Conservation (phyloP, 257 asterid species). For the Nicotiana undulata region DNA sequence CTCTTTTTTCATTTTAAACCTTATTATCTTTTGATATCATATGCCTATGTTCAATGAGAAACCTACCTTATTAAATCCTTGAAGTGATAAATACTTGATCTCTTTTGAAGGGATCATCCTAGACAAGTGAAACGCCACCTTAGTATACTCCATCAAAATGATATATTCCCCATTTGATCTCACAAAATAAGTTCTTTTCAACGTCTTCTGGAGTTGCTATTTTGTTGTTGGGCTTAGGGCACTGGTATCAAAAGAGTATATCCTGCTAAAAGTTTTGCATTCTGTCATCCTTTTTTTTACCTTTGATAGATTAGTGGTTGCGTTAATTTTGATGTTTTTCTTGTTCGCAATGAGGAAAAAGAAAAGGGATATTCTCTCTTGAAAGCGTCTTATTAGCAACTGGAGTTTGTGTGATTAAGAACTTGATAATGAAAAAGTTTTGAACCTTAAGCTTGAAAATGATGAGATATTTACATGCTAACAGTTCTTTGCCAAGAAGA, state of each 20-base stretch:
- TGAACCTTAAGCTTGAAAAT: background rate
- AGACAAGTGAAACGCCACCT: background rate
- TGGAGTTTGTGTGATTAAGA: background rate
- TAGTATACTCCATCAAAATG: background rate
- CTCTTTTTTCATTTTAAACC: background rate
- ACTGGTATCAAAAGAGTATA: background rate
- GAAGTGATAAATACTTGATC: too few species aligned
- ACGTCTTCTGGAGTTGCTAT: background rate
- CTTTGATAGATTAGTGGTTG: background rate
- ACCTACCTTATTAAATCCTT: background rate
- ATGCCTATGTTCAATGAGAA: background rate
- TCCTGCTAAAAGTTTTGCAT: background rate
- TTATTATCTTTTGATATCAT: background rate
- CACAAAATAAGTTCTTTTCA: background rate
- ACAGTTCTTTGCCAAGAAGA: constrained; percentile 80
- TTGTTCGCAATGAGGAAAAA: background rate
- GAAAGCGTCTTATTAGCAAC: too few species aligned
- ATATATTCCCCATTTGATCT: background rate
- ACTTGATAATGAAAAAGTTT: background rate
- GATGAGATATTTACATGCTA: constrained; percentile 11
- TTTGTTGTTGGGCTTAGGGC: background rate
- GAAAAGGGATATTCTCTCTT: too few species aligned
- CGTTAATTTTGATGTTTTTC: background rate
- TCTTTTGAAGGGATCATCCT: background rate
- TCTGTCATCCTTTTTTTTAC: background rate